These are phyloP conservation scores for Stromatinia cepivora DNA, from an alignment of 2,329 filamentous ascomycete species.

Conservation along the genomic window DNA sequence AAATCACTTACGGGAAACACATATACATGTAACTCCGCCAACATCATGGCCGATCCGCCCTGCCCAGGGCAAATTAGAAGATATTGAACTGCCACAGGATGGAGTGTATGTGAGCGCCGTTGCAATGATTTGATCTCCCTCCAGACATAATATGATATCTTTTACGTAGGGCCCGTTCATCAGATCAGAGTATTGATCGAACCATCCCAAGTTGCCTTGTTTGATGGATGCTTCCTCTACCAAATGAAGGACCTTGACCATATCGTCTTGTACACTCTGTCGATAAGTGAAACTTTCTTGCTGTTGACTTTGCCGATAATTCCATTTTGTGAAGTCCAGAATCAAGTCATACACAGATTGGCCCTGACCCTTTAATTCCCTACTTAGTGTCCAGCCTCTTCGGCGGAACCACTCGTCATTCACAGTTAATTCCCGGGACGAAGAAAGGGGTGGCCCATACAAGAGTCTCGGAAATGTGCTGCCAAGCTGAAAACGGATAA, in stretches of 20 bases:
- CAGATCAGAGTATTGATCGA: conserved; percentile 57
- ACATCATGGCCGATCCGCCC: conserved; percentile 51
- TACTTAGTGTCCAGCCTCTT: conserved; percentile 54
- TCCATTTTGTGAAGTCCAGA: conserved; percentile 52
- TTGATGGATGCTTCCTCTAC: conserved; percentile 50
- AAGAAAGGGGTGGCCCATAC: conserved; percentile 50
- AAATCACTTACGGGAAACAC: conserved; percentile 52
- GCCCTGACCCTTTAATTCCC: conserved; percentile 48
- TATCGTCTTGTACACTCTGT: conserved; percentile 44
- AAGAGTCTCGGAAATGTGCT: conserved; percentile 59
- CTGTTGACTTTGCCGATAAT: conserved; percentile 43
- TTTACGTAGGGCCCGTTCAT: conserved; percentile 50
- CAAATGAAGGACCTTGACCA: conserved; percentile 50
- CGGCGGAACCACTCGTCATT: conserved; percentile 54
- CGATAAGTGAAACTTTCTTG: conserved; percentile 45
- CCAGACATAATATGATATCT: conserved; percentile 56
- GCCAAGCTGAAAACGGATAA: conserved; percentile 57
- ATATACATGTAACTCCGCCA: conserved; percentile 62
- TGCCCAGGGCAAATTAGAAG: conserved; percentile 58
- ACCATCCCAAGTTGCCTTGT: conserved; percentile 56
- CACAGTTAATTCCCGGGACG: conserved; percentile 39
- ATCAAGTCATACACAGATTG: conserved; percentile 56
- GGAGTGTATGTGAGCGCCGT: conserved; percentile 56
- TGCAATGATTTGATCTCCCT: conserved; percentile 52
- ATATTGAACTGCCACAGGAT: conserved; percentile 48